Base-by-base conservation (phyloP, 495 filamentous ascomycete species). In the Oleoguttula mirabilis region DNA sequence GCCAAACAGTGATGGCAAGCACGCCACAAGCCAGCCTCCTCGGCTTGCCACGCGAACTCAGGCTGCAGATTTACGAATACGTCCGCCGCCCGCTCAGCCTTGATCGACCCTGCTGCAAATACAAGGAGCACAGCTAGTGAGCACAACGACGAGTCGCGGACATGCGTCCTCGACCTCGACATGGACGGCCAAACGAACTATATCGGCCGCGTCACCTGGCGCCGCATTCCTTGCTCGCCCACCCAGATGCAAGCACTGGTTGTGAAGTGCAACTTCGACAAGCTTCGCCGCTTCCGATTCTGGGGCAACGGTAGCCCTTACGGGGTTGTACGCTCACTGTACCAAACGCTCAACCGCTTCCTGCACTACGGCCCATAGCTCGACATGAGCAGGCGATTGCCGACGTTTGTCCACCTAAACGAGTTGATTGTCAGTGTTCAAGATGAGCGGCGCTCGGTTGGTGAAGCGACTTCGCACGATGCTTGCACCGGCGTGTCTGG, bases 11-110 rank as follows among this genome's bases (percentile, higher is more conserved):
- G n/a, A n/a, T n/a, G n/a, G n/a, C n/a, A n/a, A n/a, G n/a, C n/a
- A n/a, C n/a, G n/a, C n/a, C n/a, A n/a, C n/a, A 28, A 28, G 38
- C 38, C 24, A 41, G 27, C 16, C 19, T 41, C 8, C 38, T 41
- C n/a, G 38, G 38, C 23, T n/a, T 41, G 3, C 38, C 38, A 15
- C 3, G 12, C n/a, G 38, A 41, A 17, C 27, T 41, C 8, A 12
- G 38, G 11, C 25, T 41, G 27, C 27, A 21, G 10, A 41, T 41
- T 14, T 41, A 41, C 16, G 24, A 41, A 2, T 19, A 35, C 16
- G 32, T 35, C n/a, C n/a, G n/a, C n/a, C n/a, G n/a, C n/a, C n/a
- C n/a, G n/a, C n/a, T n/a, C n/a, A n/a, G n/a, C n/a, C n/a, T n/a
- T n/a, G n/a, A n/a, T n/a, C n/a, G n/a, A n/a, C n/a, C n/a, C n/a